These are phyloP conservation scores for Gliomastix tumulicola DNA, from an alignment of 2,329 filamentous ascomycete genomes.

Conservation along the genomic window DNA sequence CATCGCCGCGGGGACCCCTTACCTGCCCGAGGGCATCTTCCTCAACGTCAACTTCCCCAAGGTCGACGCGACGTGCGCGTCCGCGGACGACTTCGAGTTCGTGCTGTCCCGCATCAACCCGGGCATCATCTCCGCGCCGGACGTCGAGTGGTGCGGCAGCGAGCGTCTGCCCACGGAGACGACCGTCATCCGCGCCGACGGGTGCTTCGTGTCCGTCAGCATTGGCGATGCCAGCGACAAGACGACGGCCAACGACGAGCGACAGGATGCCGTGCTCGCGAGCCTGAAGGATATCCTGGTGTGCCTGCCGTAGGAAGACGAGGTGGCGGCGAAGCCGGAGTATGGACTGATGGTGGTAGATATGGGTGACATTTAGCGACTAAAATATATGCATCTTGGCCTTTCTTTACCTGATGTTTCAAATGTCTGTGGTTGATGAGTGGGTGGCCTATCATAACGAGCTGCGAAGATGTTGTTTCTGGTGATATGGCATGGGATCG, in stretches of 20 bases:
- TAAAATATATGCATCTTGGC: too few species aligned
- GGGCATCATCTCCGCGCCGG: constrained; percentile 42
- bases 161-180: constrained; percentile 52
- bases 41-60: constrained; percentile 65
- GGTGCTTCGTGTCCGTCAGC: constrained; percentile 58
- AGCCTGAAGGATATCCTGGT: constrained; percentile 22
- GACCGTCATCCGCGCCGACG: constrained; percentile 38
- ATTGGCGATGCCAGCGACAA: constrained; percentile 55
- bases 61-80: constrained; percentile 41
- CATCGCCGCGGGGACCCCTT: constrained; percentile 50
- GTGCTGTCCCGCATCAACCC: constrained; percentile 56
- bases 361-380: too few species aligned
- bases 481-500: too few species aligned
- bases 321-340: too few species aligned
- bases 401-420: too few species aligned
- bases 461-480: too few species aligned
- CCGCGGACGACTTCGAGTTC: constrained; percentile 50
- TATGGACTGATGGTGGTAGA: too few species aligned
- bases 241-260: constrained; percentile 33
- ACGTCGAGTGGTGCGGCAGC: constrained; percentile 50
- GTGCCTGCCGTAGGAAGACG: too few species aligned
- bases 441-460: too few species aligned
- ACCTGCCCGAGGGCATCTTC: constrained; percentile 52
- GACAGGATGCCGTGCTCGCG: constrained; percentile 19
- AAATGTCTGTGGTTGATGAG: too few species aligned